Percentiles rank a stretch among this genome's conserved stretches.
Conservation (phyloP, 768 basidiomycete genomes). For the Russula sp. region DNA sequence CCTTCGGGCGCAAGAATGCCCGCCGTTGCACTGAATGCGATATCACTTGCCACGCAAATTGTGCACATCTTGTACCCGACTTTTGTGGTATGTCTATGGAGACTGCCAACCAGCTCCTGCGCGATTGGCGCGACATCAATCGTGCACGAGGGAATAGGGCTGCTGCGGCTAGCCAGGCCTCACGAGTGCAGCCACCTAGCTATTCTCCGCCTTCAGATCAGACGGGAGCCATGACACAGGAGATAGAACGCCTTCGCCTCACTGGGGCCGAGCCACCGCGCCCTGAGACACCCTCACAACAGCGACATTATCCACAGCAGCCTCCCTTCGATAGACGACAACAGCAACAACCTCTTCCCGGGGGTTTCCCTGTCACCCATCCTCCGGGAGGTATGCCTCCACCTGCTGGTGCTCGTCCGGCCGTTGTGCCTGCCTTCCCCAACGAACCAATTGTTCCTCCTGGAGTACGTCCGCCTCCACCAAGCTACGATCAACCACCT, state of each 20-base stretch:
- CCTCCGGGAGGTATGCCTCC: constrained; percentile 29
- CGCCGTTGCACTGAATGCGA: constrained; percentile 94
- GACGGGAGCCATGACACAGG: constrained; percentile 24
- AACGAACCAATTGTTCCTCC: constrained; percentile 33
- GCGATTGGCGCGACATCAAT: constrained; percentile 90
- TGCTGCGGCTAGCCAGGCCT: constrained; percentile 35
- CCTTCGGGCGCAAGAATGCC: constrained; percentile 94
- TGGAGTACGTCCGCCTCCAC: constrained; percentile 17
- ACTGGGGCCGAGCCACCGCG: constrained; percentile 24
- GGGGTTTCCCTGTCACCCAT: constrained; percentile 24
- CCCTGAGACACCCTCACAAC: constrained; percentile 26
- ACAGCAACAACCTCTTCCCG: constrained; percentile 24
- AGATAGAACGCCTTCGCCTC: constrained; percentile 27
- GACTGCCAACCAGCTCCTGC: constrained; percentile 88
- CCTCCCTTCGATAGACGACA: constrained; percentile 24
- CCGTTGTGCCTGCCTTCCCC: constrained; percentile 33
- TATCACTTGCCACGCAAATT: constrained; percentile 95
- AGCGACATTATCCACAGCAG: constrained; percentile 22
- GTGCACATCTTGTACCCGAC: constrained; percentile 96
- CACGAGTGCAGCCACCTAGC: constrained; percentile 31
- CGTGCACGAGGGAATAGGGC: constrained; percentile 49
- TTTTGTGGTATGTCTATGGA: constrained; percentile 99
- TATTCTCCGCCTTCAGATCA: constrained; percentile 30
- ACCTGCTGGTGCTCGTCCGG: constrained; percentile 35
- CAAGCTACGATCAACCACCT: constrained; percentile 18